phyloP scores from a whole-genome alignment of 345 rosid species.

The Populus pruinosa region DNA sequence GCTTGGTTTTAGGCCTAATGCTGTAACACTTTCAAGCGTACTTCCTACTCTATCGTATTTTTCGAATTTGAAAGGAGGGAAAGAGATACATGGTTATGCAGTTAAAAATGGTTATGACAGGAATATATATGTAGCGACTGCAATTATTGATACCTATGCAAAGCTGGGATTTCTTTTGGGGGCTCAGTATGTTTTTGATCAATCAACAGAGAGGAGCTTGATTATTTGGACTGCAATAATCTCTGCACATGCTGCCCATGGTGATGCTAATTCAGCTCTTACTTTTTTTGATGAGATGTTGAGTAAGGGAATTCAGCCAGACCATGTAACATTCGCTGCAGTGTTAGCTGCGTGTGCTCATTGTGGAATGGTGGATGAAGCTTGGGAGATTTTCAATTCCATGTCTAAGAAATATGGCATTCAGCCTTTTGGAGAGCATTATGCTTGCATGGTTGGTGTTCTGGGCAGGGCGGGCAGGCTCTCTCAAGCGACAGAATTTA shows the following conservation, averaged over 20 bases:
- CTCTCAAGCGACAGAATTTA: constrained; percentile 65
- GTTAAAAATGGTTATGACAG: constrained; percentile 45
- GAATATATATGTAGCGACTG: constrained; percentile 63
- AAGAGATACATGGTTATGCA: constrained; percentile 69
- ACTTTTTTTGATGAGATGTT: constrained; percentile 57
- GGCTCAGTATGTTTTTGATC: constrained; percentile 58
- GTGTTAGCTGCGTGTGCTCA: constrained; percentile 77
- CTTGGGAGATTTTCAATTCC: constrained; percentile 49
- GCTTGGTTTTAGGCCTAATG: constrained; percentile 51
- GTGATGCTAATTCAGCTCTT: constrained; percentile 56
- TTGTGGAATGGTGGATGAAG: constrained; percentile 57
- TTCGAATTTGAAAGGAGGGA: constrained; percentile 66
- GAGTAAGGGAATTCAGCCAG: constrained; percentile 50
- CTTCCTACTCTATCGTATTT: constrained; percentile 55
- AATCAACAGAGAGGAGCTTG: constrained; percentile 51
- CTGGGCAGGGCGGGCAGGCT: constrained; percentile 74
- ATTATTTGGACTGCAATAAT: constrained; percentile 84
- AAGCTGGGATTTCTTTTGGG: constrained; percentile 61
- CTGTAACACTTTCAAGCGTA: constrained; percentile 61
- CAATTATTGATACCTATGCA: constrained; percentile 67
- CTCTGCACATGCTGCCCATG: constrained; percentile 69
- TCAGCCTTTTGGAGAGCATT: constrained; percentile 67
- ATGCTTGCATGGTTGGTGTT: constrained; percentile 78
- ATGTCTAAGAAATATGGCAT: constrained; percentile 45
- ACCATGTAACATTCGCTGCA: constrained; percentile 66